A percentile compares a stretch with the other conserved stretches of the same genome.
phyloP scores from a whole-genome alignment of 371 early-diverging fungal species.

The Gilbertella persicaria region DNA sequence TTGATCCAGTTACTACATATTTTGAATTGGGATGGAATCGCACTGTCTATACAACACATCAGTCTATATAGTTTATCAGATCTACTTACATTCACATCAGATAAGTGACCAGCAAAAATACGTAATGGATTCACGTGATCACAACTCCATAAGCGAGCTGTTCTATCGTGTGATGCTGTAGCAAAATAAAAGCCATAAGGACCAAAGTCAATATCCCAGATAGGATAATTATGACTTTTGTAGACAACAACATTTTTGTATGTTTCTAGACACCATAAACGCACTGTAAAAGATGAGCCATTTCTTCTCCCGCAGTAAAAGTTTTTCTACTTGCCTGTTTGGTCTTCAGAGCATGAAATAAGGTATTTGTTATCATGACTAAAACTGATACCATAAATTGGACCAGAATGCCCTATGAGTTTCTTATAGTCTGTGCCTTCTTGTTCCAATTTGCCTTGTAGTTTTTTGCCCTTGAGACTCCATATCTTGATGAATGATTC shows the following conservation, averaged over 20 bases:
- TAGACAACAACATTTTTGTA: conserved; percentile 90
- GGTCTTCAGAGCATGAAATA: conserved; percentile 95
- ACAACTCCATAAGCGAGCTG: conserved; percentile 96
- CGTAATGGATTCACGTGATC: conserved; percentile 96
- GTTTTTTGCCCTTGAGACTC: conserved; percentile 74
- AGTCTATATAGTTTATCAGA: neutral
- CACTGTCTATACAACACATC: conserved; percentile 59
- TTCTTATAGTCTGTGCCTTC: conserved; percentile 58
- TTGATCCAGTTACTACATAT: conserved; percentile 95
- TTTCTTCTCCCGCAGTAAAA: neutral
- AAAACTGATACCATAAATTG: conserved; percentile 93
- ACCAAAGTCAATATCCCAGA: conserved; percentile 95
- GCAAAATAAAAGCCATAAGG: conserved; percentile 97
- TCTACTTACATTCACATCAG: conserved; percentile 93
- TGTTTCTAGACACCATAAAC: conserved; percentile 96
- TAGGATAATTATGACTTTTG: conserved; percentile 97
- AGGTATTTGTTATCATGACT: conserved; percentile 89
- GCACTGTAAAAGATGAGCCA: too few species aligned
- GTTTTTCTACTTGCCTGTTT: conserved; percentile 70
- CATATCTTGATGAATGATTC: conserved; percentile 91
- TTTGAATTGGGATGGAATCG: conserved; percentile 99
- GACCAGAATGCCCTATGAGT: conserved; percentile 96
- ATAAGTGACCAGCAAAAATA: conserved; percentile 96
- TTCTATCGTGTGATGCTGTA: conserved; percentile 95
- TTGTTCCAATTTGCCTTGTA: conserved; percentile 44